These are phyloP conservation scores for Chlamydomonas sphaeroides DNA, from an alignment of 139 green algal genomes.

Conservation along the genomic window DNA sequence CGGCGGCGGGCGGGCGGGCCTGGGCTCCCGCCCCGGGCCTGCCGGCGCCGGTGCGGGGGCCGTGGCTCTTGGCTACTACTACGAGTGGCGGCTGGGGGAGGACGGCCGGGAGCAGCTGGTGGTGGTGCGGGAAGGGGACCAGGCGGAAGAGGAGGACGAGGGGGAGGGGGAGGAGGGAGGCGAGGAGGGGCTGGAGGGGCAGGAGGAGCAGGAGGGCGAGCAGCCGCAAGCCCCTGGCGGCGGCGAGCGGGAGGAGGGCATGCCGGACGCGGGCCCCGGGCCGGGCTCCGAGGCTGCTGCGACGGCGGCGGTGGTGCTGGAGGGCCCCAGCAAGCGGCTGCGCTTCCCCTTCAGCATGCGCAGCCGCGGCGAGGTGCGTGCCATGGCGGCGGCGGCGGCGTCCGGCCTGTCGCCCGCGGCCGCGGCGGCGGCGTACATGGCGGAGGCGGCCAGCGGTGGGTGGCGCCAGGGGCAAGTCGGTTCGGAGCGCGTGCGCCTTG, in stretches of 20 bases:
- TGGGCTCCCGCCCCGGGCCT: not conserved
- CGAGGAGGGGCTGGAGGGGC: not conserved
- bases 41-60: not conserved
- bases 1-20: not conserved
- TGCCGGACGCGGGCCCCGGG: too few relatives aligned
- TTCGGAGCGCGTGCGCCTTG: too few relatives aligned
- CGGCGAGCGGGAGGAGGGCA: not conserved
- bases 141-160: not conserved
- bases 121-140: not conserved
- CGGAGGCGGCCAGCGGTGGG: slow-evolving; percentile 1
- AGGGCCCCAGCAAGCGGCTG: too few relatives aligned
- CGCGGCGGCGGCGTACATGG: not conserved
- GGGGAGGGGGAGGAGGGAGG: not conserved
- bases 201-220: not conserved
- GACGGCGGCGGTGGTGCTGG: too few relatives aligned
- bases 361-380: slow-evolving; percentile 19
- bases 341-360: slow-evolving; percentile 22
- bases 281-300: too few relatives aligned
- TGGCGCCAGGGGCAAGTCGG: too few relatives aligned
- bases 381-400: slow-evolving; percentile 1
- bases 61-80: slow-evolving; percentile 1
- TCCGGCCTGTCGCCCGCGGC: not conserved
- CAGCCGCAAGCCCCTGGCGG: not conserved
- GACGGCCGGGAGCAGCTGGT: slow-evolving; percentile 7
- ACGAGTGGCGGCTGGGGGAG: not conserved